Conservation (phyloP, 2,329 filamentous ascomycete genomes). For the Alternaria conjuncta region DNA sequence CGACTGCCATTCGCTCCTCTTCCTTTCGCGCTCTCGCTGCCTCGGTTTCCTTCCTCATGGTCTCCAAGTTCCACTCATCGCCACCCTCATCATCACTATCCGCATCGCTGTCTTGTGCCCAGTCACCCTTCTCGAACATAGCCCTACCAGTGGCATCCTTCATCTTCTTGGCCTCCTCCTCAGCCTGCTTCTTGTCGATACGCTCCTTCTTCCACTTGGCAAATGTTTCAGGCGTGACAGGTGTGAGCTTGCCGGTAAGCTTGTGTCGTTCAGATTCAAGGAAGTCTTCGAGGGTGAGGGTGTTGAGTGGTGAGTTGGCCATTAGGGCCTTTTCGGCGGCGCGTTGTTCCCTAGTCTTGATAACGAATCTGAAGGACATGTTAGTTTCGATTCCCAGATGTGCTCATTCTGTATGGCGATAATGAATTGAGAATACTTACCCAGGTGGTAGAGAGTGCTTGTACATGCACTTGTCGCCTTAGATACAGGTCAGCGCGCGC, state of each 20-base stretch:
- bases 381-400: conserved; percentile 15
- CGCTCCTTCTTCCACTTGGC: conserved; percentile 97
- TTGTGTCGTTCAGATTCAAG: conserved; percentile 96
- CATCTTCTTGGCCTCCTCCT: conserved; percentile 85
- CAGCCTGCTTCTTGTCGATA: conserved; percentile 92
- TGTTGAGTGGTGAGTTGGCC: conserved; percentile 95
- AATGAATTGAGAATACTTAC: conserved; percentile 61
- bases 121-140: conserved; percentile 96
- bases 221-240: conserved; percentile 90
- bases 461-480: conserved; percentile 95
- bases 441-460: conserved; percentile 93
- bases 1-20: conserved; percentile 66
- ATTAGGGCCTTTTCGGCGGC: conserved; percentile 93
- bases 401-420: not conserved
- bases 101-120: conserved; percentile 70
- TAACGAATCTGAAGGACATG: conserved; percentile 71
- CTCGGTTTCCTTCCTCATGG: conserved; percentile 84
- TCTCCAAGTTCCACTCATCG: conserved; percentile 78
- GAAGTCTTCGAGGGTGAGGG: conserved; percentile 95
- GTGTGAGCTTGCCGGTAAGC: conserved; percentile 87
- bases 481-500: not conserved
- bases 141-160: conserved; percentile 96
- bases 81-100: conserved; percentile 63
- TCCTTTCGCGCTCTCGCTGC: conserved; percentile 75
- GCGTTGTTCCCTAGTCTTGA: conserved; percentile 97